A percentile compares a stretch with the other conserved stretches of the same genome.
Conservation (phyloP, 805 yeast genomes). For the Saccharomycopsis sp. region DNA sequence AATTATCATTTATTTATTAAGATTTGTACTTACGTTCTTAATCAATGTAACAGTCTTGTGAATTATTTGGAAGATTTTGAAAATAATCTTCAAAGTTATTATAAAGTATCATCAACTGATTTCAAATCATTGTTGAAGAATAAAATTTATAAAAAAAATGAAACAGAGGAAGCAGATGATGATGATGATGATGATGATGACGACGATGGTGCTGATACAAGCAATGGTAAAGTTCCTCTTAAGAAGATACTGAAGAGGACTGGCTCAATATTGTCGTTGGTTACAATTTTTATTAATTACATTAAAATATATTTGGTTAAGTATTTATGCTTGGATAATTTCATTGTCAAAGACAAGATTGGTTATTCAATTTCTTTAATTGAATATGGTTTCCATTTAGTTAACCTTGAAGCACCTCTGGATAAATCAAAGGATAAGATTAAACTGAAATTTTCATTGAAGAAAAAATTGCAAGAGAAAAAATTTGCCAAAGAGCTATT, state of each 20-base stretch:
- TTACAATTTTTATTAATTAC: constrained; percentile 7
- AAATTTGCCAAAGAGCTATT: not conserved
- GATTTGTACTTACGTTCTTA: constrained; percentile 9
- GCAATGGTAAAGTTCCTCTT: not conserved
- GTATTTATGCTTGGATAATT: constrained; percentile 14
- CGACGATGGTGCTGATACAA: not conserved
- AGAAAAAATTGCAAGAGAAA: constrained; percentile 3
- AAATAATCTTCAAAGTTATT: constrained; percentile 1
- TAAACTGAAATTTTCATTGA: constrained; percentile 3
- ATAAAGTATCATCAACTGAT: not conserved
- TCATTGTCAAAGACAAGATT: constrained; percentile 11
- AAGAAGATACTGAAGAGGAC: not conserved
- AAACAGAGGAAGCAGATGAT: too few species aligned
- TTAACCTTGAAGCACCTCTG: not conserved
- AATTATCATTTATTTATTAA: constrained; percentile 17
- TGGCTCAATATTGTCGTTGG: not conserved
- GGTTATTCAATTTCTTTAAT: constrained; percentile 16
- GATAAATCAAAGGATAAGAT: not conserved
- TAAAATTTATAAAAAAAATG: not conserved
- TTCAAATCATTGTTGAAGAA: not conserved
- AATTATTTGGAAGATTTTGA: constrained; percentile 8
- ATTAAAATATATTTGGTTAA: constrained; percentile 14
- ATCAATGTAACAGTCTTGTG: constrained; percentile 4
- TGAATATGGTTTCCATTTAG: constrained; percentile 11
- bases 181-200: constrained; percentile 1